phyloP scores from a whole-genome alignment of 192 early-diverging fungal genomes.

The Haplosporangium gracile region DNA sequence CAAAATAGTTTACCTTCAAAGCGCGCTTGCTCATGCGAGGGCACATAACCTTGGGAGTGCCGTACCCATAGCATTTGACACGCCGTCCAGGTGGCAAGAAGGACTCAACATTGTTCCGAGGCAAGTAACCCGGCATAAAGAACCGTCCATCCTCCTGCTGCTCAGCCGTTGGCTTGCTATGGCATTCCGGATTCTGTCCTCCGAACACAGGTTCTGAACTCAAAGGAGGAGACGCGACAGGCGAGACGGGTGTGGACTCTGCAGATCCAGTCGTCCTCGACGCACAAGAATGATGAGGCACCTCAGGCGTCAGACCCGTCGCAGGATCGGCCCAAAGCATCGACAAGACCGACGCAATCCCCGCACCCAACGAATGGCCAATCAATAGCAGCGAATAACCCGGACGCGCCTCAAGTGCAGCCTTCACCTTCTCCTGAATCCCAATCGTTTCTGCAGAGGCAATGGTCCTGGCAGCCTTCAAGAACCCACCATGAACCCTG shows the following conservation, averaged over 20 bases:
- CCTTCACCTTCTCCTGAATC: conserved; percentile 59
- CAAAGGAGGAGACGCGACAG: not conserved
- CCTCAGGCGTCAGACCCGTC: conserved; percentile 55
- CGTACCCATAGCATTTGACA: conserved; percentile 62
- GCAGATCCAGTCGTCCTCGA: not conserved
- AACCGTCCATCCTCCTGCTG: conserved; percentile 14
- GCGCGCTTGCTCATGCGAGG: conserved; percentile 57
- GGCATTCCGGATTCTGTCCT: not conserved
- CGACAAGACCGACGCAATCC: conserved; percentile 62
- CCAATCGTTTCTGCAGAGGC: conserved; percentile 56
- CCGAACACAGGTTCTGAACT: not conserved
- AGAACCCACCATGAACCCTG: conserved; percentile 63
- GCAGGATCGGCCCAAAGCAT: conserved; percentile 59
- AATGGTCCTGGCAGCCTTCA: conserved; percentile 55
- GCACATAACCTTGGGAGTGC: conserved; percentile 60
- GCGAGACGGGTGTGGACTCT: not conserved
- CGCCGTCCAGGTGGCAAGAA: conserved; percentile 60
- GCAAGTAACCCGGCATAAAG: conserved; percentile 43
- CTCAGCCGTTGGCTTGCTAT: not conserved
- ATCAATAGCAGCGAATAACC: conserved; percentile 60
- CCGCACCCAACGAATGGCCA: conserved; percentile 66
- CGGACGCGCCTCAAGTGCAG: conserved; percentile 55
- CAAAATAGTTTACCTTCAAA: conserved; percentile 35
- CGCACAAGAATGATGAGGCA: conserved; percentile 23
- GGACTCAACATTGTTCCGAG: conserved; percentile 15